A percentile compares a stretch with the other conserved stretches of the same genome.
Conservation (phyloP, 768 basidiomycete species). For the Auriculariales sp. region DNA sequence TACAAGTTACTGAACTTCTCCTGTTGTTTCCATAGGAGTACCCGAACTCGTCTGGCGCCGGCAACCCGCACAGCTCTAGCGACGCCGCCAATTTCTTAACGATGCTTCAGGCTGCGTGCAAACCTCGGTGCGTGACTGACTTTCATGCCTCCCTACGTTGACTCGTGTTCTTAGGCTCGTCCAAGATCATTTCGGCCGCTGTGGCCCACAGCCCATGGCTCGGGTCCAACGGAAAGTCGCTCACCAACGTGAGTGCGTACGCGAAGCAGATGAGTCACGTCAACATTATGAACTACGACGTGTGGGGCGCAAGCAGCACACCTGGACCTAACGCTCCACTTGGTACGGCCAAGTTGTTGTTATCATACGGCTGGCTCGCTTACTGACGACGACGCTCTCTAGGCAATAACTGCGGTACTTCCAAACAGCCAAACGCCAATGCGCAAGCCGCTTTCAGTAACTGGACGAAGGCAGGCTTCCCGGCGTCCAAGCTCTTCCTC, state of each 20-base stretch:
- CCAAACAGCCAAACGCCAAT: conserved; percentile 49
- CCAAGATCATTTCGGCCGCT: conserved; percentile 54
- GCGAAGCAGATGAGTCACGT: conserved; percentile 50
- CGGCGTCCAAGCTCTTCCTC: conserved; percentile 47
- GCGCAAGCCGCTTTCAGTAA: conserved; percentile 44
- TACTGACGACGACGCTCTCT: not conserved
- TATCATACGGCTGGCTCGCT: conserved; percentile 12
- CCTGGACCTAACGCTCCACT: conserved; percentile 68
- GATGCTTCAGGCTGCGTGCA: conserved; percentile 40
- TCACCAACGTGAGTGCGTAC: conserved; percentile 50
- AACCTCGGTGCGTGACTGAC: conserved; percentile 28
- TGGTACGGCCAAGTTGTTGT: conserved; percentile 11
- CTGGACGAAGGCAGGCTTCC: conserved; percentile 56
- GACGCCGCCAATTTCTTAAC: conserved; percentile 52
- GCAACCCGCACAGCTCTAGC: conserved; percentile 39
- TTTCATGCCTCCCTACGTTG: not conserved
- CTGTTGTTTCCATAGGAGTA: conserved; percentile 38
- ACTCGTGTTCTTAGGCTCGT: conserved; percentile 10
- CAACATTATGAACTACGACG: conserved; percentile 73
- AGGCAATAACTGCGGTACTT: conserved; percentile 46
- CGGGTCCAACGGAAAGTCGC: conserved; percentile 43
- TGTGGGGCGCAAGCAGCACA: conserved; percentile 46
- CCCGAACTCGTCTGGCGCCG: conserved; percentile 46
- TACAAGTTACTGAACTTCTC: conserved; percentile 27
- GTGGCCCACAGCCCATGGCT: conserved; percentile 57